Evolutionary conservation across 129 eudicot species (phyloP).

Genomic region (Kitagawia praeruptora): DNA sequence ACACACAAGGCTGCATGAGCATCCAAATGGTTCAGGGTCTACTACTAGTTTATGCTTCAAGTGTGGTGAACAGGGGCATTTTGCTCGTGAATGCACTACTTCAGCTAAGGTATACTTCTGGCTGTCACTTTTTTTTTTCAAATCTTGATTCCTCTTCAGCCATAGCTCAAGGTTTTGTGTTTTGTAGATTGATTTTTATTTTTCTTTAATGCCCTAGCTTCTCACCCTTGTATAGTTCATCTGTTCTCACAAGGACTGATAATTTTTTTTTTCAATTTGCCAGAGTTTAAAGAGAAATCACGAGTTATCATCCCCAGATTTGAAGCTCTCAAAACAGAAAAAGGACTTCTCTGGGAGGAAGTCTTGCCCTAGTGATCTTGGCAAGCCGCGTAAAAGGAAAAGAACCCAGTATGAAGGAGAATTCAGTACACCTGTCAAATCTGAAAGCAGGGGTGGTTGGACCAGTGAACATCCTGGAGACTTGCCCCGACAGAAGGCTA

Average conservation of each 20-base stretch:
- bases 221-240: background rate
- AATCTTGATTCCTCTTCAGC: background rate
- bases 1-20: background rate
- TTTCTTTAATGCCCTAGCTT: background rate
- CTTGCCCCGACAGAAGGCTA: slow-evolving; percentile 12
- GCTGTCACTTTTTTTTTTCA: background rate
- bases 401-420: slow-evolving; percentile 30
- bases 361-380: slow-evolving; percentile 53
- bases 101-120: background rate
- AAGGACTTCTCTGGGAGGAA: slow-evolving; percentile 24
- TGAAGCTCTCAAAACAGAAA: slow-evolving; percentile 25
- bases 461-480: slow-evolving; percentile 56
- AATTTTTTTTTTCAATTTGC: background rate
- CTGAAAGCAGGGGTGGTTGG: slow-evolving; percentile 58
- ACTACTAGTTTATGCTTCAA: background rate
- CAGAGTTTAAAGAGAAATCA: slow-evolving; percentile 52
- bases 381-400: slow-evolving; percentile 40
- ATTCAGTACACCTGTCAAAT: slow-evolving; percentile 24
- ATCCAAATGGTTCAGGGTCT: background rate
- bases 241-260: slow-evolving; percentile 4
- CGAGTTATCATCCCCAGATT: slow-evolving; percentile 45
- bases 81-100: slow-evolving; percentile 13
- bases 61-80: slow-evolving; percentile 8
- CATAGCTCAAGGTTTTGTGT: background rate
- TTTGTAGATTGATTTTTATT: background rate